Base-by-base conservation (phyloP, 768 basidiomycete genomes). In the Asterophora parasitica region DNA sequence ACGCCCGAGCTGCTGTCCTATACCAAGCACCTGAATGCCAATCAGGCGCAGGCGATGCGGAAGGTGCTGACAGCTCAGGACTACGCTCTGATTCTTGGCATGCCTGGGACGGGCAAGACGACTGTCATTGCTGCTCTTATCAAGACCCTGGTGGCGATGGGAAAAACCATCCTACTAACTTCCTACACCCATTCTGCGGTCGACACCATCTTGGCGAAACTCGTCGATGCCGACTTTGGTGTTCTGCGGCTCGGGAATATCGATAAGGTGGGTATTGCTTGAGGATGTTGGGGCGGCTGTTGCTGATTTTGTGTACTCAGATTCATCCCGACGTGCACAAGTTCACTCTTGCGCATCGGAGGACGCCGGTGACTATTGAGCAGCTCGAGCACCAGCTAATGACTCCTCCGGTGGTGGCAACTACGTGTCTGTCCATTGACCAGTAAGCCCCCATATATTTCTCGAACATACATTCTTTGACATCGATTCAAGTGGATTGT, bases 81-180 rank as follows among this genome's bases (percentile, higher is more conserved):
- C 63, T 99, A 97, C 61, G 86, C 94, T 1, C 68, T 98, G 48
- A 79, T 99, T 20, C 73, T 98, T 6, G 96, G 96, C 12, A 97
- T 98, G 96, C 96, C 96, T 7, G 96, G 96, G 0, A 98, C 95
- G 4, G 95, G 96, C 7, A 99, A 99, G 68, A 96, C 95, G 35
- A 95, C 92, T 1, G 88, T 96, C 4, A 88, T 96, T 51, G 91
- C 89, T 1, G 84, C 90, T 27, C 77, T 96, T 40, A 93, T 98
- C 60, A 77, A 80, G 57, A 77, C 77, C 40, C 67, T 98, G 11
- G 91, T 93, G 1, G 75, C 66, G 32, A 71, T 82, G 67, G 90
- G 91, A 6, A 94, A 96, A 72, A 88, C 79, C 0, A 89, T 98
- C 4, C 67, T 99, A 19, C 66, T 98, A 51, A 88, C 88, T 6